phyloP scores from a whole-genome alignment of 163 green algal genomes.

The Chlorella variabilis region DNA sequence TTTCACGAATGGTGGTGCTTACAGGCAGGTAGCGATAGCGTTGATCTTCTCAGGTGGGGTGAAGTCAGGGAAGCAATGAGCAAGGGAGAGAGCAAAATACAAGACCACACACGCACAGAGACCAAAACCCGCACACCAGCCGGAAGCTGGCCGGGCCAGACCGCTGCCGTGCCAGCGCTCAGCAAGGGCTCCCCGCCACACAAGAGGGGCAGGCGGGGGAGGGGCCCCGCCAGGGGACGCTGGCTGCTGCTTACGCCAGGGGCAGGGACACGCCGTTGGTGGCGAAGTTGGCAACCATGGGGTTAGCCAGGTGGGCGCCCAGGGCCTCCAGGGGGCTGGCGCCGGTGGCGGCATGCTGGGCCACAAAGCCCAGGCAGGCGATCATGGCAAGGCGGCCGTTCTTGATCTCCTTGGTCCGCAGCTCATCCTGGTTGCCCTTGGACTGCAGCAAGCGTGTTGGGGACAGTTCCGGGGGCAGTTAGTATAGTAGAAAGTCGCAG shows the following conservation, averaged over 20 bases:
- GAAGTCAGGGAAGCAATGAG: constrained; percentile 8
- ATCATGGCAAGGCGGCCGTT: constrained; percentile 95
- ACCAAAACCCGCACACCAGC: background rate
- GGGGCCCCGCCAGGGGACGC: background rate
- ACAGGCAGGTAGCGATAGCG: background rate
- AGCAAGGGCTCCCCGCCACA: background rate
- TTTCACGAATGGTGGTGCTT: background rate
- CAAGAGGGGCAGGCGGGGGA: background rate
- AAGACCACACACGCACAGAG: background rate
- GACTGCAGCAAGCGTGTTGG: background rate
- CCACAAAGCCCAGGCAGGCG: constrained; percentile 83
- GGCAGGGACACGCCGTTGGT: constrained; percentile 38
- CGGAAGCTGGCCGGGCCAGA: background rate
- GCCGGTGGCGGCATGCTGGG: constrained; percentile 85
- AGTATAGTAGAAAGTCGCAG: no score
- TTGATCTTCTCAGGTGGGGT: background rate
- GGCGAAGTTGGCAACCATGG: constrained; percentile 83
- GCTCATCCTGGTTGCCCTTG: constrained; percentile 79
- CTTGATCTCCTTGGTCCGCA: constrained; percentile 95
- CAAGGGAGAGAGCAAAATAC: background rate
- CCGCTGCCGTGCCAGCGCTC: background rate
- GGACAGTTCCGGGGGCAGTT: no score
- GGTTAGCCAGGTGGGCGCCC: constrained; percentile 78
- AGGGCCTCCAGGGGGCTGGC: constrained; percentile 77
- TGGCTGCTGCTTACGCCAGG: constrained; percentile 15